phyloP scores from a whole-genome alignment of 306 rosid species.

The Pyrus bretschneideri region DNA sequence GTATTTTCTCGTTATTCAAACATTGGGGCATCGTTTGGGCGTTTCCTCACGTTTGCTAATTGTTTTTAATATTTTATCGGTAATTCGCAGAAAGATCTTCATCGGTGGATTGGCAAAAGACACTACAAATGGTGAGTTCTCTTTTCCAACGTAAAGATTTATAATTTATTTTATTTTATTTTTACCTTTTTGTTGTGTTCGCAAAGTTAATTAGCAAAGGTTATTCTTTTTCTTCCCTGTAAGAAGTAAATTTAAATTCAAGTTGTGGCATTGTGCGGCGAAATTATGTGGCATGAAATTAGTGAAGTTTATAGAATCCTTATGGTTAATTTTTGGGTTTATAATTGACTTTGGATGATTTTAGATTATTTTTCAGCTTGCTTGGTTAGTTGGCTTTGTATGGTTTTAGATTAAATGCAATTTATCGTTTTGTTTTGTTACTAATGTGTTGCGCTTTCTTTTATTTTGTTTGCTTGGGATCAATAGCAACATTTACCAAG shows the following conservation, averaged over 20 bases:
- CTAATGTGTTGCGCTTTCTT: neutral
- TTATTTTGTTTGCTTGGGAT: neutral
- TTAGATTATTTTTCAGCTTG: neutral
- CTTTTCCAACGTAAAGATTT: too few relatives aligned
- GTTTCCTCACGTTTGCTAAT: neutral
- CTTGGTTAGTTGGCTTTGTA: too few relatives aligned
- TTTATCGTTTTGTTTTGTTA: neutral
- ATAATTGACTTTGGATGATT: neutral
- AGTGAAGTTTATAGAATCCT: neutral
- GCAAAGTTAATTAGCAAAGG: too few relatives aligned
- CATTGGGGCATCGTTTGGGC: neutral
- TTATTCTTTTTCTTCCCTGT: neutral
- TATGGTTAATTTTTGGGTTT: neutral
- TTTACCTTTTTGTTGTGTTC: neutral
- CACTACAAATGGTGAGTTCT: constrained; percentile 51
- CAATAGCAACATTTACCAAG: constrained; percentile 62
- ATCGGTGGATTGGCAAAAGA: constrained; percentile 94
- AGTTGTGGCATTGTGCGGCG: neutral
- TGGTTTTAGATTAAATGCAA: too few relatives aligned
- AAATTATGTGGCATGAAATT: neutral
- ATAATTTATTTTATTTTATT: neutral
- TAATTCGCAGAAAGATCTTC: constrained; percentile 71
- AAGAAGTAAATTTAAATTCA: neutral
- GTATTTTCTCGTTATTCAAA: neutral
- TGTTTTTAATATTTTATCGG: neutral